These are phyloP conservation scores for Auricularia sp. DNA, from an alignment of 768 basidiomycete genomes.

Conservation along the genomic window DNA sequence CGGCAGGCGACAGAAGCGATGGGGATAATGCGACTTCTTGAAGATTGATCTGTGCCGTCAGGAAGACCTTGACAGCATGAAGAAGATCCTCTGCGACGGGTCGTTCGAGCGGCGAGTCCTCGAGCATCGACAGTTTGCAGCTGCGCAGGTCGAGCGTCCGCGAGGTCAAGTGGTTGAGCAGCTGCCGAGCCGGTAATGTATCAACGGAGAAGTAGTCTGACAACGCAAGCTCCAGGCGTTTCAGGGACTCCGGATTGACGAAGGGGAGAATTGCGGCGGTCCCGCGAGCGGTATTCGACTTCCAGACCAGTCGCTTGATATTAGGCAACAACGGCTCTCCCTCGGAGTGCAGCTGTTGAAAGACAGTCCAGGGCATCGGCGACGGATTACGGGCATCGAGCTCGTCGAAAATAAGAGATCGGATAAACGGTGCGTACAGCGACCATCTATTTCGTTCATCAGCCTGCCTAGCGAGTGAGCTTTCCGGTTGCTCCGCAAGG, in stretches of 20 bases:
- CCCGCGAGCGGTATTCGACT: neutral
- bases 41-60: neutral
- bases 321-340: neutral
- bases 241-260: neutral
- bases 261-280: neutral
- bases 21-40: neutral
- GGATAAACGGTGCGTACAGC: neutral
- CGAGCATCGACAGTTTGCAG: neutral
- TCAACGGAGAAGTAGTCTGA: constrained; percentile 1
- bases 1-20: neutral
- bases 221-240: neutral
- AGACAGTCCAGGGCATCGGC: neutral
- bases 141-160: neutral
- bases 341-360: neutral
- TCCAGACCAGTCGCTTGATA: neutral
- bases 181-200: neutral
- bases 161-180: neutral
- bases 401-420: neutral
- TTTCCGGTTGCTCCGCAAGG: too few relatives aligned
- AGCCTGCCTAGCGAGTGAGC: too few relatives aligned
- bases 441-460: neutral
- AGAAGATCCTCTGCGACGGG: neutral
- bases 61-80: neutral
- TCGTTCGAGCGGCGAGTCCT: neutral
- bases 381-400: neutral